Evolutionary conservation across 2,329 filamentous ascomycete genomes (phyloP).

Genomic region (Colletotrichum theobromicola): DNA sequence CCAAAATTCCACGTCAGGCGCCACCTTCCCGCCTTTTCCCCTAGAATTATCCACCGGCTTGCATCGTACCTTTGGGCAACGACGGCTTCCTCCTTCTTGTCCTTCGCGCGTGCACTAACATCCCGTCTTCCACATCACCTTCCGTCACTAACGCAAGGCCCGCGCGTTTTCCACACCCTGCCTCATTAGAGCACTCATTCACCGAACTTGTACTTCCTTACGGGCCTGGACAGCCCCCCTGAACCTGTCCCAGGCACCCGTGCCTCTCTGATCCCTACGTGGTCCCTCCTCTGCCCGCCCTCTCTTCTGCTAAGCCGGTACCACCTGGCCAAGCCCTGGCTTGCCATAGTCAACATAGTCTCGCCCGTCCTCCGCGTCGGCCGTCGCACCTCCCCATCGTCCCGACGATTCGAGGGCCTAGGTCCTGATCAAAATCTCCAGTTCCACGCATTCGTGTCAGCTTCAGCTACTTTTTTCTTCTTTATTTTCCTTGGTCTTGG

Average conservation of each 20-base stretch:
- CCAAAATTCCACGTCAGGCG: slow-evolving; percentile 13
- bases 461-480: background rate
- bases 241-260: slow-evolving; percentile 1
- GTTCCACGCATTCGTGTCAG: background rate
- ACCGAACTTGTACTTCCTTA: slow-evolving; percentile 9
- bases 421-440: slow-evolving; percentile 8
- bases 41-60: background rate
- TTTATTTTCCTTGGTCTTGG: background rate
- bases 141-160: slow-evolving; percentile 1
- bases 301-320: background rate
- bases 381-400: slow-evolving; percentile 19
- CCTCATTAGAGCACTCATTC: slow-evolving; percentile 10
- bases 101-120: background rate
- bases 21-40: background rate
- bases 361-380: slow-evolving; percentile 15
- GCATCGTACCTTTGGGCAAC: background rate
- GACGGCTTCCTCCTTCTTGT: background rate
- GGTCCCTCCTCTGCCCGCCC: background rate
- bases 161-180: slow-evolving; percentile 3
- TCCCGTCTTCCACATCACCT: background rate
- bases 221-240: slow-evolving; percentile 7
- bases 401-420: slow-evolving; percentile 11
- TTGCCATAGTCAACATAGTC: slow-evolving; percentile 19
- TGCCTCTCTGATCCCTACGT: background rate
- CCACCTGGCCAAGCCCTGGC: slow-evolving; percentile 11